Percentiles rank a stretch among this genome's conserved stretches.
These are phyloP conservation scores for Erythrobasidium hasegawianum DNA, from an alignment of 1,284 basidiomycete species.

Conservation along the genomic window DNA sequence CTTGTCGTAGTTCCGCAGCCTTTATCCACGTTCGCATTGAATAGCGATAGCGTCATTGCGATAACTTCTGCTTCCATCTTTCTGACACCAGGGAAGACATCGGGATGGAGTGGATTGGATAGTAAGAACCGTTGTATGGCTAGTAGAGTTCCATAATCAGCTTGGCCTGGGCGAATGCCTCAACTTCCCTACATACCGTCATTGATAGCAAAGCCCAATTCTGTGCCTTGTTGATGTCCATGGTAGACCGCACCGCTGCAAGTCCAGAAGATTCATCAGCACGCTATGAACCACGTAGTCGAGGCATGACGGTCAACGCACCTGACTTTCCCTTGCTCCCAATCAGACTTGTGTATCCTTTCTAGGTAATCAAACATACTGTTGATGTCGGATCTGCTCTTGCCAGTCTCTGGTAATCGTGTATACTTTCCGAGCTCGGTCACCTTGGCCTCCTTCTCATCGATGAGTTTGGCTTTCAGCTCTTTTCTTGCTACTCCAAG, in stretches of 20 bases:
- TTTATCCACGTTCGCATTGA: constrained; percentile 53
- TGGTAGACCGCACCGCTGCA: constrained; percentile 73
- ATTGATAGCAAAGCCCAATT: constrained; percentile 27
- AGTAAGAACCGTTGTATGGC: constrained; percentile 48
- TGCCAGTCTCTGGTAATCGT: constrained; percentile 64
- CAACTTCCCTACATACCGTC: constrained; percentile 23
- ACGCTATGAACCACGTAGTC: not conserved
- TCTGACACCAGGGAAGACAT: constrained; percentile 84
- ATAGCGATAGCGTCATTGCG: constrained; percentile 80
- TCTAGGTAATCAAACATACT: constrained; percentile 77
- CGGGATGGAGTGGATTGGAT: constrained; percentile 90
- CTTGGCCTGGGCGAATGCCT: constrained; percentile 30
- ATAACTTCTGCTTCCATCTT: constrained; percentile 99
- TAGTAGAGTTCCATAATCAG: too few relatives aligned
- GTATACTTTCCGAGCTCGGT: constrained; percentile 54
- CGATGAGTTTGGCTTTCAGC: constrained; percentile 39
- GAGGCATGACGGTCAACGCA: not conserved
- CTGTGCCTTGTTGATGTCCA: constrained; percentile 46
- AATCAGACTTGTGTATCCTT: constrained; percentile 56
- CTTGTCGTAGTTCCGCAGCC: constrained; percentile 77
- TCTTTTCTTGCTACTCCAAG: constrained; percentile 56
- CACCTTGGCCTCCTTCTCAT: constrained; percentile 34
- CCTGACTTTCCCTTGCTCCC: constrained; percentile 72
- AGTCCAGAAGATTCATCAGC: not conserved
- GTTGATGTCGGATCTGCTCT: constrained; percentile 69